Evolutionary conservation across 495 filamentous ascomycete genomes (phyloP).

Genomic region (Clavariopsis aquatica): DNA sequence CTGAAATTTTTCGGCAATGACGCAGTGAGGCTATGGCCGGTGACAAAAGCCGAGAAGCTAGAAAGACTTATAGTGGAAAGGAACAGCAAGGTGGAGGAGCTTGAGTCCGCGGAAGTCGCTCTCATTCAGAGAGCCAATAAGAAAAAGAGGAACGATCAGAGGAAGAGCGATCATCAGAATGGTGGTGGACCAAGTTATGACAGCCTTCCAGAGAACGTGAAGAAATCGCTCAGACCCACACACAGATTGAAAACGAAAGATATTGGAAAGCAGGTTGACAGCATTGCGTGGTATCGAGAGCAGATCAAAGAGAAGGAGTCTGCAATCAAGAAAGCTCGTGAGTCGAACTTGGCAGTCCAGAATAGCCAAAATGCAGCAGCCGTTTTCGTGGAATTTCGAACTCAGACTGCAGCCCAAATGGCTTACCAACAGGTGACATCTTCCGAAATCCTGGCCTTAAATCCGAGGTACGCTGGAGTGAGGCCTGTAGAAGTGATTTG

Average conservation of each 20-base stretch:
- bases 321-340: slow-evolving; percentile 24
- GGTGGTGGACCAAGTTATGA: slow-evolving; percentile 7
- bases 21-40: slow-evolving; percentile 63
- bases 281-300: slow-evolving; percentile 38
- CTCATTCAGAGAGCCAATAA: slow-evolving; percentile 36
- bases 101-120: slow-evolving; percentile 43
- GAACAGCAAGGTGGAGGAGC: slow-evolving; percentile 32
- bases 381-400: slow-evolving; percentile 43
- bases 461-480: slow-evolving; percentile 40
- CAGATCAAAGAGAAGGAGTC: slow-evolving; percentile 31
- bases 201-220: slow-evolving; percentile 14
- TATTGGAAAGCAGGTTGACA: slow-evolving; percentile 42
- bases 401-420: slow-evolving; percentile 42
- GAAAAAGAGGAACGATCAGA: slow-evolving; percentile 24
- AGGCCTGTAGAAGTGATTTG: slow-evolving; percentile 45
- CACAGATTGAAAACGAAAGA: slow-evolving; percentile 32
- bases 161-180: slow-evolving; percentile 20
- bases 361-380: slow-evolving; percentile 30
- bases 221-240: slow-evolving; percentile 38
- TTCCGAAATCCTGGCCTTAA: slow-evolving; percentile 30
- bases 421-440: slow-evolving; percentile 40
- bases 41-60: slow-evolving; percentile 39
- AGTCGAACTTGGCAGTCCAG: slow-evolving; percentile 14
- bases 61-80: slow-evolving; percentile 37
- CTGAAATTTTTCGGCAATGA: slow-evolving; percentile 47